A percentile compares a stretch with the other conserved stretches of the same genome.
Evolutionary conservation across 2,329 filamentous ascomycete genomes (phyloP).

Genomic region (Nothophoma quercina): DNA sequence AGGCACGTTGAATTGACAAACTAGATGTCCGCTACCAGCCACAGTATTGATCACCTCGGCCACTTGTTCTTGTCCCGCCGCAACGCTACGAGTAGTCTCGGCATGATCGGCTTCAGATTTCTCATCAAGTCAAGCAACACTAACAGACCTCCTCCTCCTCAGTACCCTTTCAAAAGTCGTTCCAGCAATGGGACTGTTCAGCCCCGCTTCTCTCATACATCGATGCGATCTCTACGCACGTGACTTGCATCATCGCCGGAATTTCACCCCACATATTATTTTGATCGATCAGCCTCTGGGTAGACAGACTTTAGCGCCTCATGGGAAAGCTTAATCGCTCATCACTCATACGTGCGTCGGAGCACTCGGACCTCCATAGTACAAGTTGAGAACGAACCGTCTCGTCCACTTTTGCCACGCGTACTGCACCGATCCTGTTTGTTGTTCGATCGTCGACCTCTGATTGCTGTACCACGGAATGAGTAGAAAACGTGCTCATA

Average conservation of each 20-base stretch:
- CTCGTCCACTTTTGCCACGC: constrained; percentile 12
- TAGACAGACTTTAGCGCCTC: constrained; percentile 8
- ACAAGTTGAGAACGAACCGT: constrained; percentile 7
- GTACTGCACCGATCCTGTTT: neutral
- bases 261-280: neutral
- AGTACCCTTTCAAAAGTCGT: neutral
- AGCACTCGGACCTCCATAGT: neutral
- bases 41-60: neutral
- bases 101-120: neutral
- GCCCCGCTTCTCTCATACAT: constrained; percentile 4
- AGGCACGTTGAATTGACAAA: neutral
- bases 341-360: constrained; percentile 9
- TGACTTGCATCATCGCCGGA: constrained; percentile 13
- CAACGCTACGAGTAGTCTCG: constrained; percentile 1
- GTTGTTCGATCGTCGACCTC: neutral
- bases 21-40: neutral
- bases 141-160: neutral
- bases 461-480: neutral
- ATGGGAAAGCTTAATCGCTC: constrained; percentile 6
- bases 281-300: constrained; percentile 11
- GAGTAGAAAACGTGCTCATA: neutral
- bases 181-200: neutral
- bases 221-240: neutral
- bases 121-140: neutral
- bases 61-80: neutral